These are phyloP conservation scores for Neurospora discreta DNA, from an alignment of 495 filamentous ascomycete genomes.

Conservation along the genomic window DNA sequence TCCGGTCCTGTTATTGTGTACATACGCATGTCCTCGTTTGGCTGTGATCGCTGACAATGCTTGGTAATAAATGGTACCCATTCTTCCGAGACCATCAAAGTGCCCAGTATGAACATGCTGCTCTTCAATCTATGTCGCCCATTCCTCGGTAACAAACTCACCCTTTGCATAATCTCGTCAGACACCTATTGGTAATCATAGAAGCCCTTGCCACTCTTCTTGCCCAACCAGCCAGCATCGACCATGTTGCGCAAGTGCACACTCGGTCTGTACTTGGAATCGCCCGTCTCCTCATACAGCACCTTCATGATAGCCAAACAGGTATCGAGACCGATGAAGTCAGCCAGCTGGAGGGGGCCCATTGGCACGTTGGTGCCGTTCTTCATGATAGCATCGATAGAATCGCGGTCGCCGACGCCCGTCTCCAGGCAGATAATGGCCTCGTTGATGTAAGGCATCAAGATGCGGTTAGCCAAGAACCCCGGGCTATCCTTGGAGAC, in stretches of 20 bases:
- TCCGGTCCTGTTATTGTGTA: background rate
- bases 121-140: background rate
- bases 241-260: conserved; percentile 90
- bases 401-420: conserved; percentile 71
- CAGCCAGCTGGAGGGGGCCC: conserved; percentile 86
- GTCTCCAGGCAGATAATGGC: conserved; percentile 95
- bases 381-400: conserved; percentile 98
- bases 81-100: background rate
- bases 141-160: background rate
- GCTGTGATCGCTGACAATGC: background rate
- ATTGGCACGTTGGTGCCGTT: conserved; percentile 98
- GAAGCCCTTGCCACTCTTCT: conserved; percentile 95
- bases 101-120: background rate
- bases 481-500: conserved; percentile 82
- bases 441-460: conserved; percentile 99
- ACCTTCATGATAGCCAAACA: conserved; percentile 97
- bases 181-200: conserved; percentile 56
- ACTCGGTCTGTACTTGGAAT: conserved; percentile 87
- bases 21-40: background rate
- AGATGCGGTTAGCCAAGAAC: conserved; percentile 90
- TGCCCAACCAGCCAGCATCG: conserved; percentile 93
- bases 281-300: conserved; percentile 79
- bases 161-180: background rate
- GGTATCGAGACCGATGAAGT: conserved; percentile 96
- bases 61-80: background rate